phyloP scores from a whole-genome alignment of 2,329 filamentous ascomycete genomes.

The Penicillium palitans region DNA sequence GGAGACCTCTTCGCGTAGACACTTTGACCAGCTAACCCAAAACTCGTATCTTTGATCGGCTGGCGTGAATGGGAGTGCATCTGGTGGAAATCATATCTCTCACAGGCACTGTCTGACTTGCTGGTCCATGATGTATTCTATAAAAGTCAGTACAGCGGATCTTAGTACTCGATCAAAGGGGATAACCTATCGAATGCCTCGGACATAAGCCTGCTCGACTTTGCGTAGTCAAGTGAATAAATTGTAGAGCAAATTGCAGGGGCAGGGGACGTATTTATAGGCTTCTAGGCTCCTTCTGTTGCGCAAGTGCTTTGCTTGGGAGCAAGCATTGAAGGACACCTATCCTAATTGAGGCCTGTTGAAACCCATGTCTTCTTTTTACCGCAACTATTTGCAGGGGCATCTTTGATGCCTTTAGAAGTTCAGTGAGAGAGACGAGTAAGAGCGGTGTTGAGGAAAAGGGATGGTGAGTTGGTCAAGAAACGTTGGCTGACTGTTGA shows the following conservation, averaged over 20 bases:
- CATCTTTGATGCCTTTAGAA: background rate
- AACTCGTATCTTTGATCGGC: no score
- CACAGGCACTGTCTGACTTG: no score
- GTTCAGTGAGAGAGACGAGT: background rate
- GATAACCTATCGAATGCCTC: no score
- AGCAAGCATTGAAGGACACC: background rate
- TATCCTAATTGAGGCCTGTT: background rate
- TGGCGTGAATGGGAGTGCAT: no score
- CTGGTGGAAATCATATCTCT: no score
- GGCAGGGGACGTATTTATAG: constrained; percentile 2
- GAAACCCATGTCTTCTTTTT: background rate
- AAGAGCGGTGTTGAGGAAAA: background rate
- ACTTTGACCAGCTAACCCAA: no score
- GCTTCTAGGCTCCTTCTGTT: background rate
- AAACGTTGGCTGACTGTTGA: background rate
- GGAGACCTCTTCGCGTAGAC: no score
- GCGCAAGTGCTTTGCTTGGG: background rate
- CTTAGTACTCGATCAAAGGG: no score
- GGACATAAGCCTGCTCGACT: no score
- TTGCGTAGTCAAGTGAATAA: no score
- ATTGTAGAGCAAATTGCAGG: background rate
- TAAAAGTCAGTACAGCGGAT: no score
- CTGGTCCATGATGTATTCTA: no score
- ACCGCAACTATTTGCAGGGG: background rate
- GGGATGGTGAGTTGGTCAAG: background rate